Evolutionary conservation across 805 yeast species (phyloP).

Genomic region (Sugiyamaella lignohabitans): DNA sequence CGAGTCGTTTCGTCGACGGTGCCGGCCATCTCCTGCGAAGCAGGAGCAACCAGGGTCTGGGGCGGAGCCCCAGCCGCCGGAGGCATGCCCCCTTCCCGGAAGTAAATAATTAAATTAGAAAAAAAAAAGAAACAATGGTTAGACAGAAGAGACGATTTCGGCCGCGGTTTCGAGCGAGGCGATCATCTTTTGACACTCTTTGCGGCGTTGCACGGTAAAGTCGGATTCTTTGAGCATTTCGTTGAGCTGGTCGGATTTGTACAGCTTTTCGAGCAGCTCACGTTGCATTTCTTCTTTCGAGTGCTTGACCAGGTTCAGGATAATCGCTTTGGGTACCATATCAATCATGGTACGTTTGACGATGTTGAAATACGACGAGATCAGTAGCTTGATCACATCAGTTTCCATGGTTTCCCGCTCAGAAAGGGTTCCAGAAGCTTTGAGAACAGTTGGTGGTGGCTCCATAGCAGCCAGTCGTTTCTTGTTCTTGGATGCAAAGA

Average conservation of each 20-base stretch:
- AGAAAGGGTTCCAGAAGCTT: conserved; percentile 87
- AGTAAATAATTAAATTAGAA: no score
- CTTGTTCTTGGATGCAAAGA: conserved; percentile 86
- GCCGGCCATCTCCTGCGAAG: no score
- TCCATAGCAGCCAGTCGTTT: conserved; percentile 93
- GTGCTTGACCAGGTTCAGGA: conserved; percentile 80
- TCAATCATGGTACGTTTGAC: conserved; percentile 93
- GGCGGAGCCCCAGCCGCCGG: no score
- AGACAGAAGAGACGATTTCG: conserved; percentile 77
- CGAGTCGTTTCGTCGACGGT: no score
- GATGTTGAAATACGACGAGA: conserved; percentile 82
- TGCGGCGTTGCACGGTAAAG: conserved; percentile 84
- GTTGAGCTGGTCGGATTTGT: conserved; percentile 60
- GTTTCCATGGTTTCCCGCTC: conserved; percentile 97
- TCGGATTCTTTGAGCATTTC: conserved; percentile 89
- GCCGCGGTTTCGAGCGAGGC: conserved; percentile 84
- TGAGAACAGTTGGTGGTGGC: conserved; percentile 91
- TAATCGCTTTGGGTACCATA: conserved; percentile 88
- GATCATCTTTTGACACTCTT: conserved; percentile 93
- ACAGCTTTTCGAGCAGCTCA: conserved; percentile 79
- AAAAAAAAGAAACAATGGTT: no score
- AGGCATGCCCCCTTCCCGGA: no score
- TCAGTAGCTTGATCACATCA: conserved; percentile 89
- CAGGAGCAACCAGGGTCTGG: no score
- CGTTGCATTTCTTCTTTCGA: conserved; percentile 87